These are phyloP conservation scores for Podospora appendiculata DNA, from an alignment of 495 filamentous ascomycete species.

Conservation along the genomic window DNA sequence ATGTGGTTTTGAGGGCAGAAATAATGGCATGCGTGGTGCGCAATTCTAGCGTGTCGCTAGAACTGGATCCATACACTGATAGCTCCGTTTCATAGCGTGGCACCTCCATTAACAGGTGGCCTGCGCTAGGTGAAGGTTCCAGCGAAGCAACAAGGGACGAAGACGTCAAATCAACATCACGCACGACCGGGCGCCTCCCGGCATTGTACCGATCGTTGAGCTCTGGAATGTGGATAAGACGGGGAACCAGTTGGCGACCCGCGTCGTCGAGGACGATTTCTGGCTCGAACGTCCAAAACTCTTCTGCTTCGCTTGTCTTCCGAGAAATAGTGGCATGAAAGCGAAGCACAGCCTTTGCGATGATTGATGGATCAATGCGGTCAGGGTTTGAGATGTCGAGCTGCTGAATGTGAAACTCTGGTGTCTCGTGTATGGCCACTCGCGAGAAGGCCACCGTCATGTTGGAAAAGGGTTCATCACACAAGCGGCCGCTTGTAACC, in stretches of 20 bases:
- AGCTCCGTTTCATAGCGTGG: too few relatives aligned
- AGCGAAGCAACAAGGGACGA: too few relatives aligned
- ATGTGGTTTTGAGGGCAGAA: background rate
- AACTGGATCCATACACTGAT: too few relatives aligned
- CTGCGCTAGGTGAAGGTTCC: too few relatives aligned
- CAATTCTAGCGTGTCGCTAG: background rate
- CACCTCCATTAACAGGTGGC: too few relatives aligned
- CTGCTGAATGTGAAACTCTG: background rate
- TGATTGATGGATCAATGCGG: background rate
- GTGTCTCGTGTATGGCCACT: conserved; percentile 14
- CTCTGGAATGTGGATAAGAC: conserved; percentile 12
- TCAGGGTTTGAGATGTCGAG: background rate
- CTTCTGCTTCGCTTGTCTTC: background rate
- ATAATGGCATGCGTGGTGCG: background rate
- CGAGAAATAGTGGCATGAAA: background rate
- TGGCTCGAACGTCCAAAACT: background rate
- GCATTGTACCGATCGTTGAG: conserved; percentile 36
- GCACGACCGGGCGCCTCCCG: conserved; percentile 8
- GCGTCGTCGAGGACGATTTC: background rate
- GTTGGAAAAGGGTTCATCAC: conserved; percentile 26
- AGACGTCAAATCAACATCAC: background rate
- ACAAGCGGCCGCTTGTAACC: conserved; percentile 26
- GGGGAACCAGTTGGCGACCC: conserved; percentile 17
- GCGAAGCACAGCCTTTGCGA: background rate
- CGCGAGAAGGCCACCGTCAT: conserved; percentile 35